Conservation (phyloP, 139 green algal species). For the Auxenochlorella pyrenoidosa region DNA sequence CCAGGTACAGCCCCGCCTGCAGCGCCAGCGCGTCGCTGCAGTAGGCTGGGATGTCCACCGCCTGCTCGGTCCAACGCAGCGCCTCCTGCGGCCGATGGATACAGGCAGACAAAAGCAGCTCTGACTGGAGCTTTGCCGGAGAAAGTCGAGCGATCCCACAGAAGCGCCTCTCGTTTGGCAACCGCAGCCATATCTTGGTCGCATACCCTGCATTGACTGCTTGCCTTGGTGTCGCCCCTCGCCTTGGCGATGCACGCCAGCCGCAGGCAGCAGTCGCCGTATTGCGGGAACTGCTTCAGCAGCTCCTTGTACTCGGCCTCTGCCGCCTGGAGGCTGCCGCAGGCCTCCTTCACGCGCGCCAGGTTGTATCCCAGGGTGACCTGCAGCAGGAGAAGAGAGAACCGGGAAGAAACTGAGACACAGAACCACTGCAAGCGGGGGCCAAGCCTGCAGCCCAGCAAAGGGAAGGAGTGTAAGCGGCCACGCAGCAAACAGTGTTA, state of each 20-base stretch:
- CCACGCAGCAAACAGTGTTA: too few relatives aligned
- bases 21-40: slow-evolving; percentile 74
- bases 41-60: slow-evolving; percentile 34
- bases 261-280: slow-evolving; percentile 89
- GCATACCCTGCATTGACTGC: too few relatives aligned
- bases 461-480: too few relatives aligned
- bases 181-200: too few relatives aligned
- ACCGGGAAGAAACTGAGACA: neutral
- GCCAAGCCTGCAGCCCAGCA: neutral
- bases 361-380: slow-evolving; percentile 87
- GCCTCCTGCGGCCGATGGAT: slow-evolving; percentile 44
- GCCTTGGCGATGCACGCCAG: slow-evolving; percentile 74
- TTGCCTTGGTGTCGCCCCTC: slow-evolving; percentile 27
- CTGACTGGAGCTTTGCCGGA: too few relatives aligned
- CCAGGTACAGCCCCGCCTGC: slow-evolving; percentile 72
- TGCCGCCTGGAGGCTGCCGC: slow-evolving; percentile 63
- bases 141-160: too few relatives aligned
- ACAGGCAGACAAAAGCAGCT: neutral
- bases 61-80: slow-evolving; percentile 56
- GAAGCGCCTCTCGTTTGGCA: too few relatives aligned
- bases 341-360: slow-evolving; percentile 79
- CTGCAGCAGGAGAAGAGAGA: slow-evolving; percentile 26
- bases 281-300: slow-evolving; percentile 71
- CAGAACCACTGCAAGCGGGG: neutral
- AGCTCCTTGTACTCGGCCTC: slow-evolving; percentile 66